A percentile compares a stretch with the other conserved stretches of the same genome.
Evolutionary conservation across 805 yeast genomes (phyloP).

Genomic region (Nakazawaea wickerhamii): DNA sequence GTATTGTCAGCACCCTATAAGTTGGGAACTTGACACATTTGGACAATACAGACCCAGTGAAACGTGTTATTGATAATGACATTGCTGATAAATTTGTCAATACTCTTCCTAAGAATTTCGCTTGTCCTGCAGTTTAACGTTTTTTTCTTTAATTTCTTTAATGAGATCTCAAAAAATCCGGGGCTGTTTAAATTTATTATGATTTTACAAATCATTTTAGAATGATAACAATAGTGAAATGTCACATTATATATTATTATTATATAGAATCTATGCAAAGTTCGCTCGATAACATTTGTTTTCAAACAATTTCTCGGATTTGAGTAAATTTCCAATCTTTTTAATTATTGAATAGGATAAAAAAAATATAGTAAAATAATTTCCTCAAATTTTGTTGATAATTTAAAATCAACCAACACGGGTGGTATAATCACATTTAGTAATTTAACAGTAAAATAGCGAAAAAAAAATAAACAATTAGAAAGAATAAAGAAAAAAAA

Average conservation of each 20-base stretch:
- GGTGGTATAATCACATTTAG: not conserved
- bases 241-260: conserved; percentile 1
- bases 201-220: too few species aligned
- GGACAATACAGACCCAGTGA: not conserved
- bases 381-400: not conserved
- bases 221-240: not conserved
- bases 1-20: not conserved
- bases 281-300: too few species aligned
- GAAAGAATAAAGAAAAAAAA: not conserved
- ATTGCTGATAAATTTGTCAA: not conserved
- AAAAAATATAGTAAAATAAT: too few species aligned
- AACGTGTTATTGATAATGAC: not conserved
- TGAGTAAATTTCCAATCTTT: too few species aligned
- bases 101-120: too few species aligned
- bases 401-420: not conserved
- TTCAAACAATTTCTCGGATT: too few species aligned
- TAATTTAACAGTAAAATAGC: not conserved
- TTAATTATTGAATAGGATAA: too few species aligned
- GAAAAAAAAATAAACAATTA: not conserved
- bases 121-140: too few species aligned
- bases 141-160: too few species aligned
- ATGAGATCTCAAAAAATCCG: too few species aligned
- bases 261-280: conserved; percentile 1
- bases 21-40: not conserved
- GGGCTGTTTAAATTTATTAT: too few species aligned